A percentile compares a stretch with the other conserved stretches of the same genome.
phyloP scores from a whole-genome alignment of 176 grass and related monocot species.

The maize (Zea mays) region Zm-B73-REFERENCE-NAM-5.0 NC_050096.1:204521001-204521500 shows the following conservation, averaged over 20 bases:
- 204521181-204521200: conserved; percentile 42
- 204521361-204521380: conserved; percentile 58
- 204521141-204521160: conserved; percentile 38
- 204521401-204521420: conserved; percentile 69
- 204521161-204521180: conserved; percentile 42
- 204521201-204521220: conserved; percentile 53
- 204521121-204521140: conserved; percentile 27
- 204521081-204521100: not conserved
- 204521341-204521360: conserved; percentile 48
- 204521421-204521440: conserved; percentile 39
- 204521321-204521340: conserved; percentile 56
- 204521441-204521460: conserved; percentile 62
- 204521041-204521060: too few relatives aligned
- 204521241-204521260: conserved; percentile 37
- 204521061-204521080: not conserved
- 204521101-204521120: conserved; percentile 36
- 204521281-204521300: conserved; percentile 39
- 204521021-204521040: too few relatives aligned
- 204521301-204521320: conserved; percentile 44
- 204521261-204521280: conserved; percentile 40
- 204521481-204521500: conserved; percentile 46
- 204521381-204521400: conserved; percentile 59
- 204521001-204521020: too few relatives aligned
- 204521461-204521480: conserved; percentile 35
- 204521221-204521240: conserved; percentile 38